Conservation (phyloP, 1,284 basidiomycete species). For the Thecaphora frezii region DNA sequence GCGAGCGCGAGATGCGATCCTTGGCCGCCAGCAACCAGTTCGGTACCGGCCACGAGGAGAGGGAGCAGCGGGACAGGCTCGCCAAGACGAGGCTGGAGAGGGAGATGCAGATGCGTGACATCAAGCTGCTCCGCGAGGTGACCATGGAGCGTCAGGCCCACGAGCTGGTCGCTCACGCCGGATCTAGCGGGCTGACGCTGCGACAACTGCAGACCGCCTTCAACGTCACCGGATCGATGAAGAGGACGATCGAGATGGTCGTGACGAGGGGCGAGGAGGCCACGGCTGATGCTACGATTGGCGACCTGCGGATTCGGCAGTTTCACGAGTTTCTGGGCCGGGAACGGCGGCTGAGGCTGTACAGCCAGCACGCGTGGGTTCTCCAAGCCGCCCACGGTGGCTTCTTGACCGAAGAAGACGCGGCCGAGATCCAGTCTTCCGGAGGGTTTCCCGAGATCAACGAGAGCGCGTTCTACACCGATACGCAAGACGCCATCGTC, state of each 20-base stretch:
- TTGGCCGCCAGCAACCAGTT: slow-evolving; percentile 13
- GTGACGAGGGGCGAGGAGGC: slow-evolving; percentile 20
- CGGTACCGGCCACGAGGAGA: slow-evolving; percentile 2
- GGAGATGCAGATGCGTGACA: slow-evolving; percentile 16
- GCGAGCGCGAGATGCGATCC: slow-evolving; percentile 20
- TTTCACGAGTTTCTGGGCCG: slow-evolving; percentile 29
- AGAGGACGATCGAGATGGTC: slow-evolving; percentile 16
- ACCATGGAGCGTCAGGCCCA: slow-evolving; percentile 26
- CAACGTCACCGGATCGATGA: slow-evolving; percentile 16
- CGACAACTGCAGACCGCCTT: slow-evolving; percentile 16
- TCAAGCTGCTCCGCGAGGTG: slow-evolving; percentile 21
- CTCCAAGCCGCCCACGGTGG: slow-evolving; percentile 33
- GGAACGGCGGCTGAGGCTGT: slow-evolving; percentile 22
- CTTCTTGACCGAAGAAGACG: slow-evolving; percentile 15
- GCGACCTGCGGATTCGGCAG: slow-evolving; percentile 18
- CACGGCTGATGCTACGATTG: slow-evolving; percentile 17
- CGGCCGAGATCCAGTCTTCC: slow-evolving; percentile 14
- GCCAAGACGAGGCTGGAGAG: slow-evolving; percentile 12
- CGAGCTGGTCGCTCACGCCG: slow-evolving; percentile 22
- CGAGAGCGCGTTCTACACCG: background rate
- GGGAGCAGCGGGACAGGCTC: slow-evolving; percentile 10
- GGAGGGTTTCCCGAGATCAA: slow-evolving; percentile 19
- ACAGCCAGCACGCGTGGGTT: slow-evolving; percentile 33
- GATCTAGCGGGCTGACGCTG: slow-evolving; percentile 17
- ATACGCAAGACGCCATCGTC: background rate